phyloP scores from a whole-genome alignment of 345 rosid genomes.

The Citrus medica region DNA sequence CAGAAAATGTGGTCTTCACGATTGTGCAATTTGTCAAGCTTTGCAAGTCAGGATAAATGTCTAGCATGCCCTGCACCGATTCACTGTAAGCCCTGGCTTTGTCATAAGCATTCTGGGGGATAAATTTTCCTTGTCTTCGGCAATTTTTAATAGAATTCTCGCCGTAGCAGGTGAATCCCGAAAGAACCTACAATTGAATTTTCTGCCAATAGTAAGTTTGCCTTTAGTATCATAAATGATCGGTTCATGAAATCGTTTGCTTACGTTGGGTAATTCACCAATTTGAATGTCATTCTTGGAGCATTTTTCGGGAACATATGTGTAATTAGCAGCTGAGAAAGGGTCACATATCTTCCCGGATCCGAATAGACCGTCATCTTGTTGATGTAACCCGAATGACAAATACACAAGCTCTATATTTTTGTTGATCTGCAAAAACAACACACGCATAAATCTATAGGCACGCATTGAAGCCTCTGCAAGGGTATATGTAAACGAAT shows the following conservation, averaged over 20 bases:
- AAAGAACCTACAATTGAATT: constrained; percentile 37
- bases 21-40: constrained; percentile 42
- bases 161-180: constrained; percentile 45
- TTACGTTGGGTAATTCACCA: constrained; percentile 48
- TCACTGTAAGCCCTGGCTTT: constrained; percentile 45
- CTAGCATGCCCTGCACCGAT: constrained; percentile 42
- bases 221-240: background rate
- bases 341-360: constrained; percentile 48
- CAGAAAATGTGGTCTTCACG: constrained; percentile 41
- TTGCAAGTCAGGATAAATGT: constrained; percentile 48
- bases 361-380: constrained; percentile 4
- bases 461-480: background rate
- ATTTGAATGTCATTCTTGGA: constrained; percentile 35
- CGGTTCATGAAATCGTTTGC: background rate
- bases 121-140: constrained; percentile 37
- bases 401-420: constrained; percentile 25
- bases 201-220: background rate
- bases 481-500: background rate
- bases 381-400: constrained; percentile 12
- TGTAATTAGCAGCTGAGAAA: constrained; percentile 42
- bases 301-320: constrained; percentile 39
- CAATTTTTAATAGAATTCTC: constrained; percentile 33
- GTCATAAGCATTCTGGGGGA: constrained; percentile 31
- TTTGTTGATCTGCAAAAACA: constrained; percentile 40
- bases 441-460: no score